Evolutionary conservation across 352 stramenopile genomes (phyloP), one percentile per base, ranked within the genome.

Genomic region (Globisporangium splendens): DNA sequence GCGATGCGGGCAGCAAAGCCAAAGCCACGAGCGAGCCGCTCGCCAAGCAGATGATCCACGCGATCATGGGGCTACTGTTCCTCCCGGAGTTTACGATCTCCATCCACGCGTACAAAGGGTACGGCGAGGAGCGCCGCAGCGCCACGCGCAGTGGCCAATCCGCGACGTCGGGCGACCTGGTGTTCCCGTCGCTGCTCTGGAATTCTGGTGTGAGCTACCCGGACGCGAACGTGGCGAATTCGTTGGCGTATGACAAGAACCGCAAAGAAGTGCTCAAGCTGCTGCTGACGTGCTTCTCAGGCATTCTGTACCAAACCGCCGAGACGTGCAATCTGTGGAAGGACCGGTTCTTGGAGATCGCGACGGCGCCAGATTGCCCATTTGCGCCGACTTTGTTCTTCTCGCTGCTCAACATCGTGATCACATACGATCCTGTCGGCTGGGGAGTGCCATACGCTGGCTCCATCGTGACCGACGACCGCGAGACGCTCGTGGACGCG

Each of bases 351-450:
- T 67, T 98, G 28, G 82, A 87, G 12, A 89, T 97, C 18, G 95
- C 92, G 0, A 96, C 91, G 1, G 86, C 86, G 1, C 68, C 69
- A 0, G 89, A 98, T 63, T 96, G 93, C 21, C 93, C 91, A 10
- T 98, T 98, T 75, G 88, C 89, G 7, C 81, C 91, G 3, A 98
- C 94, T 51, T 74, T 99, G 6, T 98, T 99, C 62, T 98, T 97
- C 69, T 98, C 92, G 47, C 71, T 99, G 14, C 59, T 99, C 51
- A 99, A 99, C 60, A 96, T 95, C 21, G 91, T 98, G 15, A 70
- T 98, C 24, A 80, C 83, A 12, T 98, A 98, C 65, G 95, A 98
- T 64, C 93, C 96, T 0, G 83, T 93, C 12, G 91, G 89, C 20
- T 96, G 83, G 78, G 86, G 84, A 12, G 80, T 98, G 8, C 91